Evolutionary conservation across 2,329 filamentous ascomycete species (phyloP).

Genomic region (Tolypocladium tundrense): DNA sequence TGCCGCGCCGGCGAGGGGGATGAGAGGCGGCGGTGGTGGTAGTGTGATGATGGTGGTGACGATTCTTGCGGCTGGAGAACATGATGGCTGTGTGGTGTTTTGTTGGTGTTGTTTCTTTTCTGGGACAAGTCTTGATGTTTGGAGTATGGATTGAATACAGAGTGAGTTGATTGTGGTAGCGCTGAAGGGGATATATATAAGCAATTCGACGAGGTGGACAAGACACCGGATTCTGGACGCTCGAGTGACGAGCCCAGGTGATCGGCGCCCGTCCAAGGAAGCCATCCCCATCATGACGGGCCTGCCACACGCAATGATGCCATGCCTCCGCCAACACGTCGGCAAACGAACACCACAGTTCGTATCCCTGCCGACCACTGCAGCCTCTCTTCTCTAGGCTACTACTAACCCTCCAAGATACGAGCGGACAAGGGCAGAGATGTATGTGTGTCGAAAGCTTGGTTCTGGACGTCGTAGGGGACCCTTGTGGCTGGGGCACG

Average conservation of each 20-base stretch:
- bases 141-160: background rate
- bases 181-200: background rate
- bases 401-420: background rate
- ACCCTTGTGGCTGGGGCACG: background rate
- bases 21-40: slow-evolving; percentile 31
- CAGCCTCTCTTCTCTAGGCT: background rate
- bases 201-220: background rate
- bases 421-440: no score
- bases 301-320: background rate
- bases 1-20: slow-evolving; percentile 23
- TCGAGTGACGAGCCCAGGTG: background rate
- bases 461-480: background rate
- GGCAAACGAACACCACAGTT: background rate
- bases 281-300: background rate
- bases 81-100: slow-evolving; percentile 3
- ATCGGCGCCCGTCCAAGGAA: background rate
- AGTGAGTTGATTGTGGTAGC: background rate
- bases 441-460: background rate
- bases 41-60: slow-evolving; percentile 13
- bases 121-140: background rate
- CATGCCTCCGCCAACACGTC: background rate
- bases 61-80: slow-evolving; percentile 13
- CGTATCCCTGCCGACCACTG: background rate
- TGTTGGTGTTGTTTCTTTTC: background rate
- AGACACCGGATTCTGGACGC: background rate